phyloP scores from a whole-genome alignment of 2,329 filamentous ascomycete genomes.

The Aspergillus hiratsukae region DNA sequence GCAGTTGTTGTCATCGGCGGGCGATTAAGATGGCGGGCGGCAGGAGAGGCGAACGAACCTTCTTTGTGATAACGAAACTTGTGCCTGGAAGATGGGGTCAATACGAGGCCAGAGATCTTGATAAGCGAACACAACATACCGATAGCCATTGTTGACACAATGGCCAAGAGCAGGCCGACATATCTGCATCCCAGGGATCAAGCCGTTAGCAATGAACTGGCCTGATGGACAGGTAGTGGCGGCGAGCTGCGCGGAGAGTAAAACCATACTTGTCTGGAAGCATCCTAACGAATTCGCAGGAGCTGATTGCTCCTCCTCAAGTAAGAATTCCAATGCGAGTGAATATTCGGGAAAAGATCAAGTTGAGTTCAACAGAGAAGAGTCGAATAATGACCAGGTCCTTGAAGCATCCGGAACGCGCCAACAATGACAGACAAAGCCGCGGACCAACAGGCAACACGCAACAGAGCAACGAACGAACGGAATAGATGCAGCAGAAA shows the following conservation, averaged over 20 bases:
- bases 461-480: conserved; percentile 6
- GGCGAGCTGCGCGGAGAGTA: not conserved
- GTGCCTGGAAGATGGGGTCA: conserved; percentile 58
- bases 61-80: conserved; percentile 99
- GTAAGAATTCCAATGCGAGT: conserved; percentile 31
- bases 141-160: conserved; percentile 46
- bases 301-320: conserved; percentile 35
- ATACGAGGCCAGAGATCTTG: not conserved
- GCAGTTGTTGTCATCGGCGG: conserved; percentile 3
- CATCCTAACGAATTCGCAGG: conserved; percentile 32
- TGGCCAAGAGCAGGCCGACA: conserved; percentile 44
- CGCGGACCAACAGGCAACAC: conserved; percentile 8
- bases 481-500: not conserved
- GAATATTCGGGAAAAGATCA: conserved; percentile 8
- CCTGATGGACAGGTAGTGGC: conserved; percentile 3
- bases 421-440: conserved; percentile 6
- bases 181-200: conserved; percentile 33
- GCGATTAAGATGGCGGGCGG: conserved; percentile 3
- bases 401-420: not conserved
- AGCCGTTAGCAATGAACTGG: conserved; percentile 18
- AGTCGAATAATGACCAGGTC: not conserved
- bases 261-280: conserved; percentile 41
- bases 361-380: not conserved
- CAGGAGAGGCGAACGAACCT: conserved; percentile 53
- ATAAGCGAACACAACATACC: conserved; percentile 25